A percentile compares a stretch with the other conserved stretches of the same genome.
These are phyloP conservation scores for Kluyveromyces siamensis DNA, from an alignment of 805 yeast genomes.

Conservation along the genomic window DNA sequence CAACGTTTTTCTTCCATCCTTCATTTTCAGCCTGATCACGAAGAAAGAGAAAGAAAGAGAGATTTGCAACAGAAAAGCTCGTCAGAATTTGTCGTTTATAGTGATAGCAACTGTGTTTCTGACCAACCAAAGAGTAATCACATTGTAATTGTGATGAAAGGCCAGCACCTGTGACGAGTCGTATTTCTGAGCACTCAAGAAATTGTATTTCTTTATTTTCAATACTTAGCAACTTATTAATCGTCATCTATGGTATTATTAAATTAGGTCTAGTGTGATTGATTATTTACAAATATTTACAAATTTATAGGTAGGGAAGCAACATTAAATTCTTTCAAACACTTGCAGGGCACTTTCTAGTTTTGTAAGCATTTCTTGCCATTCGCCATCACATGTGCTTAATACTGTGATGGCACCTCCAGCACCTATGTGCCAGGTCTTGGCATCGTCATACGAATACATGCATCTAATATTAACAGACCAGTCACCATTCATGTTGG, in stretches of 20 bases:
- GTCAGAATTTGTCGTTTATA: neutral
- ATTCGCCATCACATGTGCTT: conserved; percentile 75
- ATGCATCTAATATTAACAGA: conserved; percentile 87
- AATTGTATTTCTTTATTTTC: too few relatives aligned
- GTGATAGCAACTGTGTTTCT: neutral
- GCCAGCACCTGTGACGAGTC: too few relatives aligned
- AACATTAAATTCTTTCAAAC: conserved; percentile 28
- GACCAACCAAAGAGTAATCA: neutral
- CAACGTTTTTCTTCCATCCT: neutral
- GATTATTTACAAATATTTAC: neutral
- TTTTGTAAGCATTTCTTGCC: conserved; percentile 85
- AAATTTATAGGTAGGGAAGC: neutral
- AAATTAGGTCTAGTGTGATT: too few relatives aligned
- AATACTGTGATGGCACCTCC: conserved; percentile 96
- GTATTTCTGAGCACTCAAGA: neutral
- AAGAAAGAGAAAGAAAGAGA: neutral
- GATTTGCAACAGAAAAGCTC: neutral
- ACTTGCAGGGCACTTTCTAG: conserved; percentile 72
- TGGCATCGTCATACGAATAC: conserved; percentile 46
- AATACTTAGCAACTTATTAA: too few relatives aligned
- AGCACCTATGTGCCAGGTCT: conserved; percentile 83
- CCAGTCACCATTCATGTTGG: conserved; percentile 87
- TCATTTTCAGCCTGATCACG: neutral
- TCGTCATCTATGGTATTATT: too few relatives aligned
- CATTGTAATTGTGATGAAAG: too few relatives aligned